phyloP scores from a whole-genome alignment of 2,329 filamentous ascomycete genomes.

The Daldinia eschscholtzii region DNA sequence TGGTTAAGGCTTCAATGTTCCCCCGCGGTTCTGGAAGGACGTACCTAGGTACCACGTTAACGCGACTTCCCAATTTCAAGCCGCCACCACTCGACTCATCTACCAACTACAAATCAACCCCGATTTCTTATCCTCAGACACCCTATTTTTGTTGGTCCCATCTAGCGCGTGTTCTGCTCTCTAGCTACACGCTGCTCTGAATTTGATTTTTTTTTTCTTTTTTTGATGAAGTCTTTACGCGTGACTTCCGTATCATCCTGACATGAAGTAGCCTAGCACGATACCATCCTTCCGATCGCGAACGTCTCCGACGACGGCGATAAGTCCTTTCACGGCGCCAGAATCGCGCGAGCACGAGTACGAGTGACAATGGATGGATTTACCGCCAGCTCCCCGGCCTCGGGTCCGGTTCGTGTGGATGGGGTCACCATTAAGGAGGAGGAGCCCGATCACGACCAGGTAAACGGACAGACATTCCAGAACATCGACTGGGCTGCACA shows the following conservation, averaged over 20 bases:
- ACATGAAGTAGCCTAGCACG: constrained; percentile 29
- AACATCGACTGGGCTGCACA: constrained; percentile 50
- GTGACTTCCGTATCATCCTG: constrained; percentile 23
- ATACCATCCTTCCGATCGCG: constrained; percentile 21
- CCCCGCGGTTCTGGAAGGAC: constrained; percentile 8
- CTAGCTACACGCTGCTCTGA: not conserved
- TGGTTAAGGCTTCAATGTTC: constrained; percentile 16
- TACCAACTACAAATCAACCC: constrained; percentile 10
- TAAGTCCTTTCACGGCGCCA: constrained; percentile 2
- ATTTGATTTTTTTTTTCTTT: not conserved
- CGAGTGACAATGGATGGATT: constrained; percentile 24
- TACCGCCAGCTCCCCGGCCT: constrained; percentile 18
- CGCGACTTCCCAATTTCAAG: constrained; percentile 37
- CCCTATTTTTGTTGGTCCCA: not conserved
- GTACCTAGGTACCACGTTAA: constrained; percentile 33
- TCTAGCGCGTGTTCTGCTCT: not conserved
- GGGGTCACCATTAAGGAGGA: constrained; percentile 48
- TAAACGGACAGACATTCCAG: constrained; percentile 38
- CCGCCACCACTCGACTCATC: constrained; percentile 18
- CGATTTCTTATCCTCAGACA: constrained; percentile 8
- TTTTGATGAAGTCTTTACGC: constrained; percentile 21
- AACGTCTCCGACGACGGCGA: constrained; percentile 31
- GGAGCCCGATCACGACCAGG: constrained; percentile 45
- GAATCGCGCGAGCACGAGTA: not conserved
- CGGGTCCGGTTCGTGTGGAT: constrained; percentile 24